Base-by-base conservation (phyloP, 345 rosid species). In the Isatis tinctoria region DNA sequence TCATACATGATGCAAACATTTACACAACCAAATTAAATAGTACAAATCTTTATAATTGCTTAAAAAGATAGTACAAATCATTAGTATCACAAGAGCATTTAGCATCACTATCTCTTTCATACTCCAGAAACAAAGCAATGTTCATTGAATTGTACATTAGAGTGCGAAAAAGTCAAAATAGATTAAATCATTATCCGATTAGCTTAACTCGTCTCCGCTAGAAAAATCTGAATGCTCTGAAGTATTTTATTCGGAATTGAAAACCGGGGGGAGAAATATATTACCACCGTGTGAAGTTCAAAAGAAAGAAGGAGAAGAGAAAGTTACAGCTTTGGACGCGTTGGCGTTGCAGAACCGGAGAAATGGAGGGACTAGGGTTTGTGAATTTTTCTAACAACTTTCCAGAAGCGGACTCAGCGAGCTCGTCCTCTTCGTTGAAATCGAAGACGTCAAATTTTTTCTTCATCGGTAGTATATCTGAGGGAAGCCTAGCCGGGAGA, bases 361-460 rank as follows among this genome's bases (percentile, higher is more conserved):
- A 44, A 76, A 75, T 74, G 56, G 76, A 85, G 32, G 44, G 52
- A 67, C 78, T 85, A 89, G 97, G 92, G 90, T 78, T 85, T 81
- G 83, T 57, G 44, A 81, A 82, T 74, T 89, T 89, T 75, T 52
- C 72, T 51, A 75, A 44, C 39, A 78, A 57, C 71, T 89, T 83
- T 22, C 79, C 83, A 40, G 86, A 76, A 30, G 77, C 69, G 8
- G 70, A 53, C 69, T 91, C 95, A 27, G 85, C 43, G 58, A 82
- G 71, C 85, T 87, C 90, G 65, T 89, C 96, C 52, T 86, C 96
- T 74, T 87, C 89, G 6, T 80, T 85, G 88, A 87, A 90, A 58
- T 88, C 95, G 78, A 83, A 88, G 16, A 85, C 88, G 2, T 79
- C 87, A 8, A 81, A 64, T 18, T 57, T 82, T 69, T 69, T 77